phyloP scores from a whole-genome alignment of 177 flowering plant species.

The Tripterygium wilfordii region DNA sequence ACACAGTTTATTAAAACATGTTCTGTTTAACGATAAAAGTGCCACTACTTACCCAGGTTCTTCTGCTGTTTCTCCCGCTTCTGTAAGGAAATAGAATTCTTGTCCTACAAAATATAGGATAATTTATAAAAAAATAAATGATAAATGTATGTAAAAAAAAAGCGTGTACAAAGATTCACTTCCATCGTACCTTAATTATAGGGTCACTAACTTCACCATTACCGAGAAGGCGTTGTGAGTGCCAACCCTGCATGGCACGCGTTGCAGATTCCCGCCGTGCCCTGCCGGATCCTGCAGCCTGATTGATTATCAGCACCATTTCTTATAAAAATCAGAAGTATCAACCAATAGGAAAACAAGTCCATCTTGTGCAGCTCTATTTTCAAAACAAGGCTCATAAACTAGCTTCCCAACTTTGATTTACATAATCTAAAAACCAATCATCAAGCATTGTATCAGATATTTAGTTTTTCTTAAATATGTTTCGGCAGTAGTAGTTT shows the following conservation, averaged over 20 bases:
- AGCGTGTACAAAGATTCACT: not conserved
- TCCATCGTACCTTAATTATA: constrained; percentile 62
- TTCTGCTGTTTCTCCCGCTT: constrained; percentile 81
- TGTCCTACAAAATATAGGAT: constrained; percentile 45
- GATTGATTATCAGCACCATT: constrained; percentile 18
- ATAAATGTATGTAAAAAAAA: not conserved
- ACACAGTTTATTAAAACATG: too few species aligned
- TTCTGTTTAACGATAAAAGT: too few species aligned
- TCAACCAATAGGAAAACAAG: too few species aligned
- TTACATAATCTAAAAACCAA: too few species aligned
- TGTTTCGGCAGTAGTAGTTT: too few species aligned
- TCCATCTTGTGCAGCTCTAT: too few species aligned
- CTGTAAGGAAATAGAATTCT: constrained; percentile 29
- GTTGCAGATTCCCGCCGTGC: constrained; percentile 93
- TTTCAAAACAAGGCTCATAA: too few species aligned
- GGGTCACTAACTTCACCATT: constrained; percentile 90
- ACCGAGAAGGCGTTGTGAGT: constrained; percentile 73
- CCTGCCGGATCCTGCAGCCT: constrained; percentile 71
- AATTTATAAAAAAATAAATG: not conserved
- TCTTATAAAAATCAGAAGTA: not conserved
- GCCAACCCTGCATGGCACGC: constrained; percentile 99
- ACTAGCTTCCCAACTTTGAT: too few species aligned
- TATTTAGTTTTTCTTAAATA: too few species aligned
- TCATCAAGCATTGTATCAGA: too few species aligned
- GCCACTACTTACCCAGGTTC: constrained; percentile 44